A percentile compares a stretch with the other conserved stretches of the same genome.
These are phyloP conservation scores for Gossypium schwendimanii DNA, from an alignment of 441 rosid species.

Conservation along the genomic window DNA sequence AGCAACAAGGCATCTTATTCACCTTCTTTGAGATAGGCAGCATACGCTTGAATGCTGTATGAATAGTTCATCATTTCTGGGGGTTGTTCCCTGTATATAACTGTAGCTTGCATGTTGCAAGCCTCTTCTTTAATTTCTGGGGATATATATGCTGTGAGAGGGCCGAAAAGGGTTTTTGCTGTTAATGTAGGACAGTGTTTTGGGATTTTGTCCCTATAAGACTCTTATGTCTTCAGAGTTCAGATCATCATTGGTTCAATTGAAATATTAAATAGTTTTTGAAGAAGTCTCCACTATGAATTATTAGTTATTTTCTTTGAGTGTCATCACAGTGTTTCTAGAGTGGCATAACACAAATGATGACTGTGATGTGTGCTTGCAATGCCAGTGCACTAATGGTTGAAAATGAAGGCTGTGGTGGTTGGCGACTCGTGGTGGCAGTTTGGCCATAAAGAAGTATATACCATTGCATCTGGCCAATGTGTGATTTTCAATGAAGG, in stretches of 20 bases:
- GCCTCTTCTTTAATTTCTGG: neutral
- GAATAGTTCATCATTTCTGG: neutral
- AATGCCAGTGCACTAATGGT: neutral
- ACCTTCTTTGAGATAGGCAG: neutral
- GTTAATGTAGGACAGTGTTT: neutral
- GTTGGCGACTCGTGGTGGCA: neutral
- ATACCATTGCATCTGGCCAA: too few relatives aligned
- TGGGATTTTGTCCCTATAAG: neutral
- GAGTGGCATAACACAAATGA: neutral
- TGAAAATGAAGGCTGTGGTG: neutral
- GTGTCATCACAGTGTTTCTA: neutral
- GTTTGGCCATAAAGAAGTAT: too few relatives aligned
- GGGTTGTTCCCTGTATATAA: neutral
- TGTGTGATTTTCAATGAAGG: neutral
- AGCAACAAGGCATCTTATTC: neutral
- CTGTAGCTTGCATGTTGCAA: neutral
- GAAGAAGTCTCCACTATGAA: neutral
- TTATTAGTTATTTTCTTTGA: neutral
- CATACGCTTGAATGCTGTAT: neutral
- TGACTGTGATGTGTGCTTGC: neutral
- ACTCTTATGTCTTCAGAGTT: neutral
- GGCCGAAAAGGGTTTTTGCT: neutral
- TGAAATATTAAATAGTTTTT: neutral
- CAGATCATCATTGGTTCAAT: neutral
- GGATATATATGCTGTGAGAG: neutral